Evolutionary conservation across 108 stramenopile genomes (phyloP).

Genomic region (Nannochloropsis salina): DNA sequence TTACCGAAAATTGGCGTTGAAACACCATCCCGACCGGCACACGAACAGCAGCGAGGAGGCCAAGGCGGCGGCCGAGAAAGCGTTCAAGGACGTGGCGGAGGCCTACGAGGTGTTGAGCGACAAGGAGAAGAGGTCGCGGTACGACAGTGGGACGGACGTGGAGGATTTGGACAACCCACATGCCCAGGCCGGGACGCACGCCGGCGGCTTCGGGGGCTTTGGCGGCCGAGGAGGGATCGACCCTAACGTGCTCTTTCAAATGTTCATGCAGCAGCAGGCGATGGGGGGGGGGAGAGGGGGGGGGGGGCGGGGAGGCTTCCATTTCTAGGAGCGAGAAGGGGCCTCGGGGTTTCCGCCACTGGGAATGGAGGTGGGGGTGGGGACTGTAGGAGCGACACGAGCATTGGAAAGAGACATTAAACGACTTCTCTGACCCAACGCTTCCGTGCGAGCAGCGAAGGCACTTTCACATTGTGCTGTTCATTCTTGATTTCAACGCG

Average conservation of each 20-base stretch:
- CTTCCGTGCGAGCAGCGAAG: too few relatives aligned
- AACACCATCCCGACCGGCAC: constrained; percentile 69
- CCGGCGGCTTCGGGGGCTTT: constrained; percentile 22
- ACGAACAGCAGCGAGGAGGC: constrained; percentile 50
- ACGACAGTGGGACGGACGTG: constrained; percentile 48
- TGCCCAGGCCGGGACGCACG: not conserved
- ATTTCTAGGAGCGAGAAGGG: constrained; percentile 26
- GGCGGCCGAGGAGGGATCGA: constrained; percentile 51
- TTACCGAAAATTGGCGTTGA: constrained; percentile 77
- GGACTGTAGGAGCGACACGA: too few relatives aligned
- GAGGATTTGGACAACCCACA: constrained; percentile 32
- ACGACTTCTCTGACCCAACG: too few relatives aligned
- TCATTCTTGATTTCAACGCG: too few relatives aligned
- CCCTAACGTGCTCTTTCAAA: constrained; percentile 60
- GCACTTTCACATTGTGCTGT: too few relatives aligned
- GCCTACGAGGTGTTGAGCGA: constrained; percentile 52
- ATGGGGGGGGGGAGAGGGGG: constrained; percentile 31
- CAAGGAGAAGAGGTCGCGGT: constrained; percentile 45
- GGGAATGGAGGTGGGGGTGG: too few relatives aligned
- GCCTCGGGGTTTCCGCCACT: not conserved
- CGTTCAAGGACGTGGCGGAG: constrained; percentile 51
- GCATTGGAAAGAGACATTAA: too few relatives aligned
- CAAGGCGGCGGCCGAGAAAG: constrained; percentile 49
- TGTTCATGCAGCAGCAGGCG: constrained; percentile 64
- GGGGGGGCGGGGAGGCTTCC: constrained; percentile 37